These are phyloP conservation scores for Arthrobotrys sinensis DNA, from an alignment of 2,329 filamentous ascomycete genomes.

Conservation along the genomic window DNA sequence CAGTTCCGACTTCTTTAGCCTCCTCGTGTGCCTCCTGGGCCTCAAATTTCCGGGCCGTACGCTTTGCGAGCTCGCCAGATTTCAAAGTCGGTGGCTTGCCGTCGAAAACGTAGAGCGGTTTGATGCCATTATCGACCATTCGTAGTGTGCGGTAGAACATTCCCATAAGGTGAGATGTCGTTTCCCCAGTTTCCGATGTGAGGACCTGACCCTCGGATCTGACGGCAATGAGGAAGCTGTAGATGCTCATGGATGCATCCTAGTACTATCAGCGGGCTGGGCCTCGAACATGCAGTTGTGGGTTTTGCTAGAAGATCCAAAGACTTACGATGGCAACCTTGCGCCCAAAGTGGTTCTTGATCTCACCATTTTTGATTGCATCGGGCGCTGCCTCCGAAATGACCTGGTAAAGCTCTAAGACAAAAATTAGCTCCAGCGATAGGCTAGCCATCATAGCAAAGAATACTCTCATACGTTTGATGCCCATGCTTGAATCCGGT, in stretches of 20 bases:
- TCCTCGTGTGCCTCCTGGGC: conserved; percentile 92
- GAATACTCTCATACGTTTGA: conserved; percentile 69
- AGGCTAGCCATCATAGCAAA: not conserved
- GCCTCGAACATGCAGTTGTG: not conserved
- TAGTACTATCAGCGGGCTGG: conserved; percentile 10
- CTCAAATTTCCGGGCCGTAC: conserved; percentile 94
- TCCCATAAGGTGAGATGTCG: conserved; percentile 97
- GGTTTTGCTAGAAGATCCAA: not conserved
- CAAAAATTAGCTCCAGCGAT: conserved; percentile 36
- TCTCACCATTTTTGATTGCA: conserved; percentile 94
- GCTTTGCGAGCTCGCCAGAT: conserved; percentile 95
- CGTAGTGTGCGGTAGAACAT: conserved; percentile 99
- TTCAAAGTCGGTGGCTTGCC: conserved; percentile 97
- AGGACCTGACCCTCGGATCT: conserved; percentile 97
- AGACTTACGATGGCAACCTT: conserved; percentile 93
- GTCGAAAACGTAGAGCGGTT: conserved; percentile 97
- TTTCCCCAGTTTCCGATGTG: conserved; percentile 94
- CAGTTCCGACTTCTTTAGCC: conserved; percentile 96
- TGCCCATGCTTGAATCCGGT: conserved; percentile 68
- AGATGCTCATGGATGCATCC: conserved; percentile 93
- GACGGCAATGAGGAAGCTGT: conserved; percentile 97
- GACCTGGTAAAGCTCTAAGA: conserved; percentile 79
- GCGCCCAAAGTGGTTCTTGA: conserved; percentile 98
- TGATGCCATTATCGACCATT: conserved; percentile 99
- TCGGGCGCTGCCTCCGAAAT: conserved; percentile 95